Conservation (phyloP, 352 stramenopile species). For the Elongisporangium undulatum region DNA sequence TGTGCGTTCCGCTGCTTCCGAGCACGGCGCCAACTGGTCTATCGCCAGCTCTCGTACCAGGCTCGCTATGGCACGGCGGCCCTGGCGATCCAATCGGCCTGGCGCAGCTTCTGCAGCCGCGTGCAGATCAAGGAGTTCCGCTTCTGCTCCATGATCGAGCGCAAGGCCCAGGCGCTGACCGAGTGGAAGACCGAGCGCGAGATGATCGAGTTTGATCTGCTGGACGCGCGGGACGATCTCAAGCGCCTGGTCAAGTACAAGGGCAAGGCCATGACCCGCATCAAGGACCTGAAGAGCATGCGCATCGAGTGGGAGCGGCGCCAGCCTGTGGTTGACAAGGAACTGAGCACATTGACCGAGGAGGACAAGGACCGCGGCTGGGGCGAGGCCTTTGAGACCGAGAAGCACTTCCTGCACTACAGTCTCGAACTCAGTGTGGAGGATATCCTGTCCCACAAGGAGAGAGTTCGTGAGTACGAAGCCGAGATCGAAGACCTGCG, state of each 20-base stretch:
- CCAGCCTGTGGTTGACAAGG: constrained; percentile 68
- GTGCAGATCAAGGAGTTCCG: constrained; percentile 59
- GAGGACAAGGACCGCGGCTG: constrained; percentile 75
- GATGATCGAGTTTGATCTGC: constrained; percentile 69
- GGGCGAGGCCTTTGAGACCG: constrained; percentile 72
- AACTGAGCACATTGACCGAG: constrained; percentile 51
- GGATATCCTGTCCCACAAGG: constrained; percentile 52
- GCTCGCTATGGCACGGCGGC: constrained; percentile 44
- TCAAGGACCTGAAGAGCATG: constrained; percentile 77
- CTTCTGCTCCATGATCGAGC: constrained; percentile 60
- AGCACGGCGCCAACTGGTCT: constrained; percentile 36
- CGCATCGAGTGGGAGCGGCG: constrained; percentile 77
- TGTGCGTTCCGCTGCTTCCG: constrained; percentile 55
- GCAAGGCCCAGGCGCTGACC: constrained; percentile 49
- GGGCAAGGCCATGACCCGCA: constrained; percentile 56
- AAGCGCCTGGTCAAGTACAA: constrained; percentile 76
- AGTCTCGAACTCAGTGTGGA: constrained; percentile 73
- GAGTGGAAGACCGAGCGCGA: constrained; percentile 50
- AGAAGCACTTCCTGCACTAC: constrained; percentile 67
- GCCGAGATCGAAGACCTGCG: constrained; percentile 63
- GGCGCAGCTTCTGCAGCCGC: constrained; percentile 60
- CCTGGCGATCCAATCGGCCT: constrained; percentile 65
- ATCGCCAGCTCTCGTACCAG: constrained; percentile 29
- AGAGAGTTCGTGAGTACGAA: constrained; percentile 72
- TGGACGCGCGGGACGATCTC: constrained; percentile 52